Evolutionary conservation across 345 rosid genomes (phyloP), one percentile per base, ranked within the genome.

Genomic region (Melaleuca quinquenervia): DNA sequence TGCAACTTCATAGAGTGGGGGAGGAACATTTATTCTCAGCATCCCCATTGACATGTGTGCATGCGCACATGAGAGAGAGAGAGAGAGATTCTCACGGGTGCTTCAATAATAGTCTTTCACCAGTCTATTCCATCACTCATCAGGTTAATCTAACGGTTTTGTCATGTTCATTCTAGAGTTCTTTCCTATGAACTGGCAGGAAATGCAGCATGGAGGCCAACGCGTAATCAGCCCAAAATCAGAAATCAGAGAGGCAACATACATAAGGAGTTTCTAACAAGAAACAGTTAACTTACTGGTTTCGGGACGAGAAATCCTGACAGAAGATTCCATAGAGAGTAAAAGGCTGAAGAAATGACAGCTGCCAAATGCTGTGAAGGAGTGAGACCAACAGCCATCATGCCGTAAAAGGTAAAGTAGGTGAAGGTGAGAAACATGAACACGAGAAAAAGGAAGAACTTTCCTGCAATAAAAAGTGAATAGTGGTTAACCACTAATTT

Each of bases 381-480:
- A 52, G 98, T 95, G 87, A 96, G 94, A 83, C 98, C 98, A 85
- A 96, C 95, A 32, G 95, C 98, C 99, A 96, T 95, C 97, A 95
- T 93, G 32, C 98, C 98, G 9, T 95, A 95, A 88, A 93, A 93
- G 90, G 99, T 96, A 86, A 91, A 96, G 93, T 93, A 96, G 29
- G 96, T 93, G 95, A 96, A 96, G 5, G 99, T 95, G 60, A 95
- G 95, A 92, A 96, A 96, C 96, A 93, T 91, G 94, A 96, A 94
- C 85, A 95, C 64, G 88, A 95, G 48, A 83, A 91, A 96, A 27
- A 96, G 87, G 21, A 94, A 58, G 88, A 96, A 93, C 87, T 96
- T 96, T 24, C 94, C 99, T 95, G 97, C 93, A 83, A 82, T 50
- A 74, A 84, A 64, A 48, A 48, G 78, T 32, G 24, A 62, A 32